Percentiles rank a stretch among this genome's conserved stretches.
Conservation (phyloP, 495 filamentous ascomycete genomes). For the Aspergillus bridgeri region DNA sequence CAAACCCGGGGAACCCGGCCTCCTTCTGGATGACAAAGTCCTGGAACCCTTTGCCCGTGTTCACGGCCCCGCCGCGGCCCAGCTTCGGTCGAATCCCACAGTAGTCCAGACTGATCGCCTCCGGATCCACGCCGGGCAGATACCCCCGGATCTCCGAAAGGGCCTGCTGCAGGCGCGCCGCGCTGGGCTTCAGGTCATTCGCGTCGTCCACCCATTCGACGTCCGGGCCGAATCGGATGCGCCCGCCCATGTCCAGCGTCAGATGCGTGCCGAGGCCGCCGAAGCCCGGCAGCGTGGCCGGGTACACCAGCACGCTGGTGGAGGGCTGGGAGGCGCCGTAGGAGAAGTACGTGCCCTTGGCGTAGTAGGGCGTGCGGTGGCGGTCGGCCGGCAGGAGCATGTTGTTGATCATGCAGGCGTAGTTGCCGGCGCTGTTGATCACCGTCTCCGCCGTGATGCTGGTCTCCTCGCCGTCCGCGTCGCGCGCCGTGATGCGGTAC, state of each 20-base stretch:
- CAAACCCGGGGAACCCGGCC: conserved; percentile 78
- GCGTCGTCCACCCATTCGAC: conserved; percentile 84
- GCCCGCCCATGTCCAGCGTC: conserved; percentile 82
- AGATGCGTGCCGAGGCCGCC: conserved; percentile 91
- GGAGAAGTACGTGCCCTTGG: conserved; percentile 94
- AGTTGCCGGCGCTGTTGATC: conserved; percentile 83
- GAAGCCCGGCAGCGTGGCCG: conserved; percentile 72
- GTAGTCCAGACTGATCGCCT: conserved; percentile 76
- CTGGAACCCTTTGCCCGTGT: conserved; percentile 61
- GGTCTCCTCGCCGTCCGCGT: conserved; percentile 38
- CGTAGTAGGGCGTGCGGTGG: conserved; percentile 66
- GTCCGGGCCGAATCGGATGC: conserved; percentile 90
- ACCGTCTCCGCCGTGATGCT: conserved; percentile 69
- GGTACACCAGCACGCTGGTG: conserved; percentile 79
- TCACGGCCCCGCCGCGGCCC: conserved; percentile 52
- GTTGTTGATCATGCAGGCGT: conserved; percentile 74
- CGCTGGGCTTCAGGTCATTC: conserved; percentile 50
- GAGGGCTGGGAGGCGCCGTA: conserved; percentile 64
- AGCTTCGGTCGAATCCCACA: conserved; percentile 90
- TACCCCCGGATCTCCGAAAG: conserved; percentile 73
- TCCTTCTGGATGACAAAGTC: conserved; percentile 86
- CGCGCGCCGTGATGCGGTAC: conserved; percentile 53
- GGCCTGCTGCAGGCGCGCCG: conserved; percentile 60
- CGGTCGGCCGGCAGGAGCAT: conserved; percentile 64
- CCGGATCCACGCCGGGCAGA: conserved; percentile 65